Percentiles rank a stretch among this genome's conserved stretches.
Conservation (phyloP, 176 grass and related monocot species). For the Musa beccarii region DNA sequence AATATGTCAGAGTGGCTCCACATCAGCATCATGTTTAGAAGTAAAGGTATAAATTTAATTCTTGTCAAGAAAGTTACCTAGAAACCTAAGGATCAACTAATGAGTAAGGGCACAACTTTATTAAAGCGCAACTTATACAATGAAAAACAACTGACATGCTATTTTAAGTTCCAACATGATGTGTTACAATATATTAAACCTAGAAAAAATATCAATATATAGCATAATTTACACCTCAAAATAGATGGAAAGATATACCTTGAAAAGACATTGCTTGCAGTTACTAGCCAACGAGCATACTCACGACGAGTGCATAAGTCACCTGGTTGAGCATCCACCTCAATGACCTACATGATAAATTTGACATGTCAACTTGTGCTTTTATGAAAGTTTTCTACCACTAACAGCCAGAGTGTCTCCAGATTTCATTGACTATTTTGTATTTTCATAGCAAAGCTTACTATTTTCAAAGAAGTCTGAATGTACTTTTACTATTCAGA, state of each 20-base stretch:
- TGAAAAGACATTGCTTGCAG: slow-evolving; percentile 72
- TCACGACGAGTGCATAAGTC: slow-evolving; percentile 87
- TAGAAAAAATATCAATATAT: neutral
- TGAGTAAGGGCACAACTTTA: neutral
- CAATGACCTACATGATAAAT: slow-evolving; percentile 66
- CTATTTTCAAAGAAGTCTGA: no score
- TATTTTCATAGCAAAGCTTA: no score
- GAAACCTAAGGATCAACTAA: neutral
- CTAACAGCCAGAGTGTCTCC: no score
- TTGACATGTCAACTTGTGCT: slow-evolving; percentile 12
- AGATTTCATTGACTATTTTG: no score
- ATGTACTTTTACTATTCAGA: no score
- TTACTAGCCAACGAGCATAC: slow-evolving; percentile 90
- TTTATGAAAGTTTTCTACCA: no score
- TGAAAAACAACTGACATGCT: no score
- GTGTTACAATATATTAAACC: neutral
- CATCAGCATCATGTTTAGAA: neutral
- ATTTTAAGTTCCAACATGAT: neutral
- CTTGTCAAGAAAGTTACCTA: neutral
- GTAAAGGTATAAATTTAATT: neutral
- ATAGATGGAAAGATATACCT: slow-evolving; percentile 36
- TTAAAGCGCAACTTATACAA: neutral
- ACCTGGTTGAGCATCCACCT: slow-evolving; percentile 61
- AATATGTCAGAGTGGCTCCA: neutral
- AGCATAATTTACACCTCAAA: neutral